Percentiles rank a stretch among this genome's conserved stretches.
Evolutionary conservation across 73 alveolate genomes (phyloP).

Genomic region (Paraurostyla sp.): DNA sequence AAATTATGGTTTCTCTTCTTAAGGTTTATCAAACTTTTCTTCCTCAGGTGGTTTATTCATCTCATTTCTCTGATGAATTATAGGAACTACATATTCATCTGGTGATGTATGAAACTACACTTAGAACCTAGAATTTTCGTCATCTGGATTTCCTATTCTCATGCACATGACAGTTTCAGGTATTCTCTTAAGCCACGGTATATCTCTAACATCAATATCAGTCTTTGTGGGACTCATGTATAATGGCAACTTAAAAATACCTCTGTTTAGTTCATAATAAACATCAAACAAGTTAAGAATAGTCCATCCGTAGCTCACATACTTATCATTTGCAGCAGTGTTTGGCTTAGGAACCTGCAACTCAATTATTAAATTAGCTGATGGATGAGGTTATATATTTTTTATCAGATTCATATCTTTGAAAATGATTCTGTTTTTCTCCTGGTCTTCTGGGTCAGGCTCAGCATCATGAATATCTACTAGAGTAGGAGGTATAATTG

Average conservation of each 20-base stretch:
- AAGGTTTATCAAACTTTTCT: constrained; percentile 25
- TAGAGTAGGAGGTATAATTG: constrained; percentile 75
- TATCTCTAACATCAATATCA: constrained; percentile 78
- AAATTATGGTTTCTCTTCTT: constrained; percentile 13
- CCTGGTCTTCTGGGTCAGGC: constrained; percentile 79
- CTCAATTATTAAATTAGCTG: constrained; percentile 81
- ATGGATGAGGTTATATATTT: constrained; percentile 85
- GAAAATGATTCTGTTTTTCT: constrained; percentile 73
- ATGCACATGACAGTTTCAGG: constrained; percentile 80
- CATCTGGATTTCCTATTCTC: constrained; percentile 85
- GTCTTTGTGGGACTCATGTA: constrained; percentile 88
- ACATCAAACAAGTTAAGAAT: constrained; percentile 84
- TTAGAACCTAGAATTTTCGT: constrained; percentile 67
- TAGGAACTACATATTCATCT: constrained; percentile 79
- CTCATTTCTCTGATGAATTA: constrained; percentile 72
- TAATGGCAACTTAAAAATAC: constrained; percentile 83
- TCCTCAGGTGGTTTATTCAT: constrained; percentile 18
- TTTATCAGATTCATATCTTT: constrained; percentile 66
- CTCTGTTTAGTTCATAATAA: constrained; percentile 75
- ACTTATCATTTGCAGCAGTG: constrained; percentile 14
- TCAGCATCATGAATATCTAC: constrained; percentile 78
- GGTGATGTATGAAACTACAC: constrained; percentile 67
- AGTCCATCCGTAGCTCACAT: constrained; percentile 90
- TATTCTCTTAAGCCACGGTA: constrained; percentile 74
- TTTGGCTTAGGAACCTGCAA: constrained; percentile 76